phyloP scores from a whole-genome alignment of 306 rosid species.

The Betula pendula region DNA sequence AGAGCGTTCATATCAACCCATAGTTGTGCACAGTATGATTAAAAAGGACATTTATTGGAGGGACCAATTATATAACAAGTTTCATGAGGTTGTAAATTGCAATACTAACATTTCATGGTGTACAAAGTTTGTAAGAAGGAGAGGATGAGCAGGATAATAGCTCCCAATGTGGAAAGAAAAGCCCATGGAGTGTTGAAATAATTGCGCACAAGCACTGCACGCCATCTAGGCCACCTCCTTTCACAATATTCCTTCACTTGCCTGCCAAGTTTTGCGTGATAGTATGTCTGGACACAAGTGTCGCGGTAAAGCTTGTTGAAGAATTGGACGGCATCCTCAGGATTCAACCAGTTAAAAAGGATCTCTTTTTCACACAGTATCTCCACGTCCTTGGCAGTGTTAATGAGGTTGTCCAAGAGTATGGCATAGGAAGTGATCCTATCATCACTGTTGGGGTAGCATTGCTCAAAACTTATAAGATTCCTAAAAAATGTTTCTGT shows the following conservation, averaged over 20 bases:
- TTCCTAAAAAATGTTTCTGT: conserved; percentile 13
- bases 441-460: neutral
- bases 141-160: no score
- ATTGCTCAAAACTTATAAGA: conserved; percentile 22
- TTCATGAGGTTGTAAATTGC: no score
- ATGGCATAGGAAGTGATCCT: conserved; percentile 25
- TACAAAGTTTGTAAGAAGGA: neutral
- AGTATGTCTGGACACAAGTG: neutral
- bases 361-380: neutral
- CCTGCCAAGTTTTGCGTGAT: neutral
- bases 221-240: conserved; percentile 3
- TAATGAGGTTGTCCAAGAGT: conserved; percentile 23
- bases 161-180: no score
- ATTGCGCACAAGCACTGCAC: conserved; percentile 9
- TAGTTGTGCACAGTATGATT: no score
- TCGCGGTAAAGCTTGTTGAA: conserved; percentile 5
- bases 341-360: conserved; percentile 2
- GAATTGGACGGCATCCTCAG: conserved; percentile 2
- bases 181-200: conserved; percentile 30
- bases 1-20: no score
- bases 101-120: neutral
- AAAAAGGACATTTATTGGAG: neutral
- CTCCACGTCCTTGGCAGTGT: neutral
- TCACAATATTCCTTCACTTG: no score
- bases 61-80: neutral